These are phyloP conservation scores for Cenchrus purpureus DNA, from an alignment of 176 grass and related monocot species.

Conservation along the genomic window DNA sequence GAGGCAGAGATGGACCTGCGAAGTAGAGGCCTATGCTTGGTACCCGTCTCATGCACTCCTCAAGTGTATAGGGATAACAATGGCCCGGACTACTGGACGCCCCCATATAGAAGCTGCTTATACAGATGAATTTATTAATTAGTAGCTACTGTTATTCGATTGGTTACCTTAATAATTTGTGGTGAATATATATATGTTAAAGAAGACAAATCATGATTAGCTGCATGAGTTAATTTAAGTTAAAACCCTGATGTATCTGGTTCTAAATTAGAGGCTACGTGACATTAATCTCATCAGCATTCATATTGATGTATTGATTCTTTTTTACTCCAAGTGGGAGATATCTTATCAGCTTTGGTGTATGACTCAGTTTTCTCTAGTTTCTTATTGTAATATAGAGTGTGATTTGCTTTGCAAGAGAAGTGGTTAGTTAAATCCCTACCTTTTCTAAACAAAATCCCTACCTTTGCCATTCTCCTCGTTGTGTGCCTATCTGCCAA, in stretches of 20 bases:
- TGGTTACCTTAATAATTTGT: slow-evolving; percentile 48
- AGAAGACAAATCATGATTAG: slow-evolving; percentile 10
- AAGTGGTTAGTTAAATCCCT: neutral
- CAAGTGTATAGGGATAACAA: slow-evolving; percentile 74
- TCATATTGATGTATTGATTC: neutral
- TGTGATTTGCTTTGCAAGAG: neutral
- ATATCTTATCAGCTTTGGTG: neutral
- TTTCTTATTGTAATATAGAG: neutral
- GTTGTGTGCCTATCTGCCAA: too few species aligned
- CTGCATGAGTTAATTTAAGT: slow-evolving; percentile 33
- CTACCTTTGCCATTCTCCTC: too few species aligned
- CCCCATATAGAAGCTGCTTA: slow-evolving; percentile 70
- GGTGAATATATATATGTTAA: slow-evolving; percentile 36
- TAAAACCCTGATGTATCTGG: slow-evolving; percentile 37
- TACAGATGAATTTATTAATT: slow-evolving; percentile 51
- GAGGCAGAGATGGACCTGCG: slow-evolving; percentile 65
- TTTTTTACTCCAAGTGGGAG: neutral
- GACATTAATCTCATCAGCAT: slow-evolving; percentile 6
- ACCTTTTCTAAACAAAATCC: too few species aligned
- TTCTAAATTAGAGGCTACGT: slow-evolving; percentile 5
- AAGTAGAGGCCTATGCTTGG: slow-evolving; percentile 84
- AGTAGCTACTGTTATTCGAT: slow-evolving; percentile 26
- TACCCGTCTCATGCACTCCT: slow-evolving; percentile 82
- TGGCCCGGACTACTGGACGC: slow-evolving; percentile 75
- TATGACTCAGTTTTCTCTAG: neutral